Evolutionary conservation across 164 flowering plant genomes (phyloP).

Genomic region (Nymphaea colorata): DNA sequence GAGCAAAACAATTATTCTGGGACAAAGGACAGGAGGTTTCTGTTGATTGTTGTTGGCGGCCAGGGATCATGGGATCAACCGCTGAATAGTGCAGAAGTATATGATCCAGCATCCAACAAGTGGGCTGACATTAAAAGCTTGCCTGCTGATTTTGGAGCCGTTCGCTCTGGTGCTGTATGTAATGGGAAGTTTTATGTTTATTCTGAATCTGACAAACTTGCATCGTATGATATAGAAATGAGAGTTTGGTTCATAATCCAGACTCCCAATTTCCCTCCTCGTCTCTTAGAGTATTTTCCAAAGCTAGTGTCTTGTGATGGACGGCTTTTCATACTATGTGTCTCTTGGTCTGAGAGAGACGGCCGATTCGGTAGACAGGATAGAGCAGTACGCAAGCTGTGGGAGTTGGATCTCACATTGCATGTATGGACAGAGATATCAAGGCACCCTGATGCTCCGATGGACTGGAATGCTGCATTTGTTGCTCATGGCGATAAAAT

Average conservation of each 20-base stretch:
- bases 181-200: constrained; percentile 66
- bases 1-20: constrained; percentile 20
- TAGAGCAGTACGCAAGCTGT: constrained; percentile 80
- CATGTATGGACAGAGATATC: constrained; percentile 73
- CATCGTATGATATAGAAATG: constrained; percentile 69
- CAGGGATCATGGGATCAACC: constrained; percentile 88
- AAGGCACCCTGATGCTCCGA: constrained; percentile 92
- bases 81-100: constrained; percentile 78
- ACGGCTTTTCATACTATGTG: constrained; percentile 80
- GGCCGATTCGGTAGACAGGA: constrained; percentile 65
- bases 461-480: constrained; percentile 97
- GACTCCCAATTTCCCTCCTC: constrained; percentile 60
- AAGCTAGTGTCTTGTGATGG: constrained; percentile 53
- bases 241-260: constrained; percentile 72
- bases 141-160: constrained; percentile 71
- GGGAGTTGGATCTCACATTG: constrained; percentile 71
- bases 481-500: constrained; percentile 54
- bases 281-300: constrained; percentile 77
- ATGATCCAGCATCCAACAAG: constrained; percentile 68
- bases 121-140: constrained; percentile 72
- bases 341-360: constrained; percentile 95
- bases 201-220: constrained; percentile 74
- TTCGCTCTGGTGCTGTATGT: constrained; percentile 71
- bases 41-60: constrained; percentile 85
- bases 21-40: constrained; percentile 33